These are phyloP conservation scores for Elsinoe necatrix DNA, from an alignment of 2,329 filamentous ascomycete species.

Conservation along the genomic window DNA sequence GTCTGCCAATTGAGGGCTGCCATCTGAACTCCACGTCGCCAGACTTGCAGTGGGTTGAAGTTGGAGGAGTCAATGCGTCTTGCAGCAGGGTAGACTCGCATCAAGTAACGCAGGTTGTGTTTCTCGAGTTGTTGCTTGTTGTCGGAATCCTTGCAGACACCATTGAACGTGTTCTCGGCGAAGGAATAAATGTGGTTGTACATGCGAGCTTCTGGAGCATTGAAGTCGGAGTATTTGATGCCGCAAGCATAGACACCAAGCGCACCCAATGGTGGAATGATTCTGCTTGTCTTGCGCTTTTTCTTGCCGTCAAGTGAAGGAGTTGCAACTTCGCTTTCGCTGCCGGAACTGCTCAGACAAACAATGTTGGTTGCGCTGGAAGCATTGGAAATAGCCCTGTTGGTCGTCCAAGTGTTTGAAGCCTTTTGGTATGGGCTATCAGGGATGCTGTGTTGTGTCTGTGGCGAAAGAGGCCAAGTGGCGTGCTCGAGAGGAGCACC, in stretches of 20 bases:
- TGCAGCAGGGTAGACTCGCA: slow-evolving; percentile 86
- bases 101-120: slow-evolving; percentile 85
- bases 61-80: slow-evolving; percentile 80
- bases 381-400: slow-evolving; percentile 47
- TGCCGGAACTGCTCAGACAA: slow-evolving; percentile 53
- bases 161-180: slow-evolving; percentile 79
- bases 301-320: slow-evolving; percentile 48
- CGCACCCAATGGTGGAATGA: slow-evolving; percentile 70
- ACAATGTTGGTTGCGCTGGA: slow-evolving; percentile 48
- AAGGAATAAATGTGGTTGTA: slow-evolving; percentile 96
- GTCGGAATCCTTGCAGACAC: slow-evolving; percentile 65
- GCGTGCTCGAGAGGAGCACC: slow-evolving; percentile 53
- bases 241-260: slow-evolving; percentile 72
- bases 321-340: slow-evolving; percentile 61
- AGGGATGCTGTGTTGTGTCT: slow-evolving; percentile 46
- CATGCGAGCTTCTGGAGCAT: slow-evolving; percentile 66
- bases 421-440: slow-evolving; percentile 44
- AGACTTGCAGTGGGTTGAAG: slow-evolving; percentile 88
- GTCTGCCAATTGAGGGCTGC: slow-evolving; percentile 97
- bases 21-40: slow-evolving; percentile 96
- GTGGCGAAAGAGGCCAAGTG: slow-evolving; percentile 40
- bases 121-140: slow-evolving; percentile 71
- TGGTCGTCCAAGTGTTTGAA: slow-evolving; percentile 39
- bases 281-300: slow-evolving; percentile 64
- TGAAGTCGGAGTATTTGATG: slow-evolving; percentile 79